A percentile compares a stretch with the other conserved stretches of the same genome.
These are phyloP conservation scores for Dothidotthia symphoricarpi DNA, from an alignment of 2,329 filamentous ascomycete genomes.

Conservation along the genomic window DNA sequence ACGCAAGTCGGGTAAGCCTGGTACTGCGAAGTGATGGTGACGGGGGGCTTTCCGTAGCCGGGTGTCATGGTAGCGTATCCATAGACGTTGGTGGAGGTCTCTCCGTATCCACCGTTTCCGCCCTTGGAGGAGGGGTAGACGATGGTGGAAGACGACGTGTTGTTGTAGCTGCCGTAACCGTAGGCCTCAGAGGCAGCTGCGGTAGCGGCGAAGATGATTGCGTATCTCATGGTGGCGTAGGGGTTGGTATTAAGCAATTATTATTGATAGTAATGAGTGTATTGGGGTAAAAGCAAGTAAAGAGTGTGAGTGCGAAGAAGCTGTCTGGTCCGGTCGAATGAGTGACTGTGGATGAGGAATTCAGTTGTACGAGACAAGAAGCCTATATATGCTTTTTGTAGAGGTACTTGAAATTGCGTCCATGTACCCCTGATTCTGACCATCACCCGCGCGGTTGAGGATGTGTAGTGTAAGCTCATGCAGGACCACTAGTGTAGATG, in stretches of 20 bases:
- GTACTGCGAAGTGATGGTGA: slow-evolving; percentile 35
- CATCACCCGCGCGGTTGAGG: too few species aligned
- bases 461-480: too few species aligned
- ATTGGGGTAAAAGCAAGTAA: slow-evolving; percentile 18
- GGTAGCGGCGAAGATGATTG: slow-evolving; percentile 26
- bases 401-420: slow-evolving; percentile 5
- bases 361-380: slow-evolving; percentile 1
- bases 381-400: slow-evolving; percentile 4
- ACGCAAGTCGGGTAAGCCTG: slow-evolving; percentile 34
- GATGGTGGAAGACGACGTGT: slow-evolving; percentile 7
- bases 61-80: slow-evolving; percentile 33
- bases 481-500: too few species aligned
- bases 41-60: slow-evolving; percentile 24
- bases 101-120: slow-evolving; percentile 4
- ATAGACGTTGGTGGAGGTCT: slow-evolving; percentile 6
- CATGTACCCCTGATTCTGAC: neutral
- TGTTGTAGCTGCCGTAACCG: slow-evolving; percentile 8
- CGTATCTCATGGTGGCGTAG: slow-evolving; percentile 22
- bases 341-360: slow-evolving; percentile 11
- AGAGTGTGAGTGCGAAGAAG: slow-evolving; percentile 17
- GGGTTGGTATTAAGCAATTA: slow-evolving; percentile 6
- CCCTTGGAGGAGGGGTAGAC: slow-evolving; percentile 8
- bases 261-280: slow-evolving; percentile 23
- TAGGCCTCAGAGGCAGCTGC: slow-evolving; percentile 26
- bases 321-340: slow-evolving; percentile 11